These are phyloP conservation scores for Areca catechu DNA, from an alignment of 176 grass and related monocot species.

Conservation along the genomic window DNA sequence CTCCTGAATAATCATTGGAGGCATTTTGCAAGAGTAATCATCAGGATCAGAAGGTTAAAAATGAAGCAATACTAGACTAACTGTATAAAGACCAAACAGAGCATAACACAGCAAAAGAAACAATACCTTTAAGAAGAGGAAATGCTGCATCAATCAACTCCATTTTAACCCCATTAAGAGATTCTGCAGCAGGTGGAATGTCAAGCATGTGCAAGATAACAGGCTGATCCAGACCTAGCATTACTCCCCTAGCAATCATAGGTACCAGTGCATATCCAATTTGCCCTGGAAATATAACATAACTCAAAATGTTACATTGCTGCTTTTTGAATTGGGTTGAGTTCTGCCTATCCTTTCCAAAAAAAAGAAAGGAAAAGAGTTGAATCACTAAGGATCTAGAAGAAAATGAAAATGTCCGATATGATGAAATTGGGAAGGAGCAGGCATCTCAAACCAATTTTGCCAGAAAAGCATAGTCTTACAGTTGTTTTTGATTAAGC, in stretches of 20 bases:
- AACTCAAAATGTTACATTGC: slow-evolving; percentile 3
- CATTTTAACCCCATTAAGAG: slow-evolving; percentile 94
- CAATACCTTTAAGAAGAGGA: slow-evolving; percentile 84
- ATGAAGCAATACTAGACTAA: slow-evolving; percentile 6
- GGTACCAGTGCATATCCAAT: slow-evolving; percentile 96
- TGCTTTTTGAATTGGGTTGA: not conserved
- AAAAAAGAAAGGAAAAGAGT: too few species aligned
- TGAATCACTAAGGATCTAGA: too few species aligned
- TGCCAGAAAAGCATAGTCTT: too few species aligned
- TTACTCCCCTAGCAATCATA: slow-evolving; percentile 90
- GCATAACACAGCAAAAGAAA: not conserved
- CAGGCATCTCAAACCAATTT: too few species aligned
- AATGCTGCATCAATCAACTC: slow-evolving; percentile 94
- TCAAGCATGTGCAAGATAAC: slow-evolving; percentile 99
- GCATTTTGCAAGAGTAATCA: too few species aligned
- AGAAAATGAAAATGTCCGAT: too few species aligned
- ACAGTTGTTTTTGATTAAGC: too few species aligned
- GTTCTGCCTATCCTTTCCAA: too few species aligned
- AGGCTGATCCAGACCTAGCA: slow-evolving; percentile 87
- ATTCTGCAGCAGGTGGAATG: slow-evolving; percentile 72
- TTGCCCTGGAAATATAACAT: slow-evolving; percentile 55
- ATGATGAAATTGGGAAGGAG: too few species aligned
- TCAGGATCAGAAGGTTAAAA: not conserved
- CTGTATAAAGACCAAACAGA: not conserved
- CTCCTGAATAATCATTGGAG: slow-evolving; percentile 41